These are phyloP conservation scores for Glycine latifolia DNA, from an alignment of 306 rosid species.

Conservation along the genomic window DNA sequence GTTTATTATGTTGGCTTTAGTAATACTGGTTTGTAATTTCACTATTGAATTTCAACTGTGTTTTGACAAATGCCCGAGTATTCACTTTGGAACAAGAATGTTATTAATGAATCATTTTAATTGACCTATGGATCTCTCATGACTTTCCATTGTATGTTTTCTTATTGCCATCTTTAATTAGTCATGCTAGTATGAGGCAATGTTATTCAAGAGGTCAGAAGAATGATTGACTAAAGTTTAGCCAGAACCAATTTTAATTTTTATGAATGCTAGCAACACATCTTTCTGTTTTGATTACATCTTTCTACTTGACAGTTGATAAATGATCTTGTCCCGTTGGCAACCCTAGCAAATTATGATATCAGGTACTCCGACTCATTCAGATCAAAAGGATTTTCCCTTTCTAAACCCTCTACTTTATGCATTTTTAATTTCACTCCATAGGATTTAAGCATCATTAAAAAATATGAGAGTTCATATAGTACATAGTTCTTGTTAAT, in stretches of 20 bases:
- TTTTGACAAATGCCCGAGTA: background rate
- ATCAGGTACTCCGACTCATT: background rate
- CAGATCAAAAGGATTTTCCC: background rate
- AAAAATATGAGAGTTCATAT: background rate
- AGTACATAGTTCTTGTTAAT: background rate
- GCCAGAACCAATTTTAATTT: background rate
- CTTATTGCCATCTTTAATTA: background rate
- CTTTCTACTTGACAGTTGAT: background rate
- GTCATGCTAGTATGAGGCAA: background rate
- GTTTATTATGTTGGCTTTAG: background rate
- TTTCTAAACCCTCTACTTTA: background rate
- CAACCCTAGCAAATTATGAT: background rate
- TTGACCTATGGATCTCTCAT: slow-evolving; percentile 15
- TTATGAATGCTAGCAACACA: background rate
- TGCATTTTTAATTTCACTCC: background rate
- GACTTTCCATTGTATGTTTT: background rate
- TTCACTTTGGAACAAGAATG: slow-evolving; percentile 1
- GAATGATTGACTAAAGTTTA: background rate
- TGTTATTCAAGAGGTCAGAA: background rate
- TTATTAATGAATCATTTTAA: background rate
- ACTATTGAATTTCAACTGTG: slow-evolving; percentile 3
- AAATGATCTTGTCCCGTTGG: background rate
- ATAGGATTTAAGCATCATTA: background rate
- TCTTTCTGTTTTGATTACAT: background rate
- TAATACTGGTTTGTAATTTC: background rate